Evolutionary conservation across 1,284 basidiomycete species (phyloP), one percentile per base, ranked within the genome.

Genomic region (Ganoderma meredithae): DNA sequence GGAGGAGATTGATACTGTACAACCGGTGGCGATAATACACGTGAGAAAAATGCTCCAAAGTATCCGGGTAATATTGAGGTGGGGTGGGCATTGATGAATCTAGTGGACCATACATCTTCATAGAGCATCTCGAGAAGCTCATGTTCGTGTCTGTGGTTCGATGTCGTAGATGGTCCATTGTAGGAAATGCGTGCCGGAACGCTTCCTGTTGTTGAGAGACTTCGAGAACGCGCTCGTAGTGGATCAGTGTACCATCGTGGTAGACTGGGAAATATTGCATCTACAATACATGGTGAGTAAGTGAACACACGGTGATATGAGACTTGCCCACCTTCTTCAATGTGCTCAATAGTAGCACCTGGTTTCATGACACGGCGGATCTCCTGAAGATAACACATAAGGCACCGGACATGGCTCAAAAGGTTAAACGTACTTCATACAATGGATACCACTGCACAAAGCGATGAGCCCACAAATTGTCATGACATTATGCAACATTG

Each of bases 1-100:
- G 90, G 86, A n/a, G 91, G 92, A 83, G 92, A 90, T 49, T 86
- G 86, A 72, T 91, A 89, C 68, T 85, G 84, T 47, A 91, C 78
- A 43, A 87, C 82, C 44, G 91, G 91, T 12, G 88, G 87, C 56
- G 86, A 79, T 7, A 83, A 82, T 25, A 91, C 88, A 69, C 88
- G 88, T 62, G 88, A 82, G 77, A 94, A 94, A 74, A 90, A 89
- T 19, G 89, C 87, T 8, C 88, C 88, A 74, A 93, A 89, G 76
- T 92, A 89, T 59, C 84, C 87, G 3, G 91, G 90, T 59, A 93
- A 79, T 61, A 91, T 81, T 67, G 90, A 92, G 90, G 69, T 53
- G 27, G 81, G 80, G 19, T 73, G 74, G 10, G 73, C 75, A 70
- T 81, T 82, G 63, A 82, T 77, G 66, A 81, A 81, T 9, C 81